Evolutionary conservation across 176 grass and related monocot species (phyloP), one percentile per base, ranked within the genome.

Genomic region (maize (Zea mays)): DNA sequence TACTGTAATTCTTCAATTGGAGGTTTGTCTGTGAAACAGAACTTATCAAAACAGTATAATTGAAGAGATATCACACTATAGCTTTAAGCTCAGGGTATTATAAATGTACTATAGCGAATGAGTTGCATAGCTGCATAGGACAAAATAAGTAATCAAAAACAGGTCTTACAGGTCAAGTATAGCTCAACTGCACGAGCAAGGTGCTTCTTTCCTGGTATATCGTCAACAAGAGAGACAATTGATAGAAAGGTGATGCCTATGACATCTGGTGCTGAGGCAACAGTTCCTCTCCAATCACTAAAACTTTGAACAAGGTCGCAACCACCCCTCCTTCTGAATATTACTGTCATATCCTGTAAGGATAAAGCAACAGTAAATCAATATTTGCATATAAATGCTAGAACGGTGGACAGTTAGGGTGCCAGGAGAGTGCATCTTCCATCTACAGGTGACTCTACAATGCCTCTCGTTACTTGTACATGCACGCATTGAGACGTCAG

Each of bases 321-420:
- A 75, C 96, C 96, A 65, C 96, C 96, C 71, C 96, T 99, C 82
- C 96, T 99, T 52, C 96, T 89, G 87, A 95, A 99, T 77, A 99
- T 99, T 79, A 99, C 90, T 67, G 96, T 99, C 81, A 99, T 90
- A 78, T 99, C 96, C 96, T 99, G 83, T 62, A 86, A 56, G 54
- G 51, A 74, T 60, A 64, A 73, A 84, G 15, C 37, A 71, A 61
- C 19, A 79, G 17, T 45, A 39, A 59, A 61, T 71, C 15, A 73
- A 49, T 12, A 35, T 52, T 65, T 41, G 60, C 35, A 73, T 79
- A 27, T 62, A 33, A 7, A 71, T 71, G 35, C 76, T 66, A 77
- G 58, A 51, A 73, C 41, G 2, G 5, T 73, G 34, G 50, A 48
- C 47, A 72, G 21, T 71, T 72, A 13, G 38, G 15, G 48, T 54